Conservation (phyloP, 768 basidiomycete species). For the Exidia glandulosa region DNA sequence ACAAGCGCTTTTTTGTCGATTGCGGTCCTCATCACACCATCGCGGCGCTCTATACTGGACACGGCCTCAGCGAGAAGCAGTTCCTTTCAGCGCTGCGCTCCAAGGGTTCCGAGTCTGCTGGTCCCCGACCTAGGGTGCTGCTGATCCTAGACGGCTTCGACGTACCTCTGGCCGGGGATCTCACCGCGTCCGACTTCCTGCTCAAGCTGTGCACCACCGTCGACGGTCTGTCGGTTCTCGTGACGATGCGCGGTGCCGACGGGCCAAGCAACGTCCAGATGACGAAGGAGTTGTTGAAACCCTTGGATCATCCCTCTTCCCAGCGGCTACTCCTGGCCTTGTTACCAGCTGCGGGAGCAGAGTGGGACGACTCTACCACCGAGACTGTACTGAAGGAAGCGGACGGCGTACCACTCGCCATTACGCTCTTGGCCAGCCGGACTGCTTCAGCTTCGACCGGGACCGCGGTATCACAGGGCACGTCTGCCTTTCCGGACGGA, state of each 20-base stretch:
- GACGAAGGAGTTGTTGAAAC: background rate
- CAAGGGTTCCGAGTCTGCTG: too few species aligned
- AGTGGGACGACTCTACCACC: background rate
- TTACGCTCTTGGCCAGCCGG: background rate
- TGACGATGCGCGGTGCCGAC: background rate
- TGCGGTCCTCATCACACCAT: background rate
- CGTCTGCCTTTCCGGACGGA: background rate
- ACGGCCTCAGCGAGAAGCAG: background rate
- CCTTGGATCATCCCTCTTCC: background rate
- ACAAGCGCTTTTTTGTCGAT: background rate
- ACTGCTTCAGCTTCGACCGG: background rate
- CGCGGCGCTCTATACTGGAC: background rate
- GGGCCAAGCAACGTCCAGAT: background rate
- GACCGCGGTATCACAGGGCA: too few species aligned
- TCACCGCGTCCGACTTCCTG: background rate
- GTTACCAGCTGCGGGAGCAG: too few species aligned
- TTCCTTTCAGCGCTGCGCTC: background rate
- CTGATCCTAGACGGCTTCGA: background rate
- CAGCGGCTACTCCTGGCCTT: background rate
- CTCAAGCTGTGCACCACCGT: background rate
- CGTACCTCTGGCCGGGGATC: background rate
- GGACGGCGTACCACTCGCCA: background rate
- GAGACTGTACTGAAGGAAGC: background rate
- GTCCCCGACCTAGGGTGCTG: background rate
- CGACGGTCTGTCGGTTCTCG: background rate